Evolutionary conservation across 2,329 filamentous ascomycete species (phyloP), one percentile per base, ranked within the genome.

Genomic region (Aspergillus caelatus): DNA sequence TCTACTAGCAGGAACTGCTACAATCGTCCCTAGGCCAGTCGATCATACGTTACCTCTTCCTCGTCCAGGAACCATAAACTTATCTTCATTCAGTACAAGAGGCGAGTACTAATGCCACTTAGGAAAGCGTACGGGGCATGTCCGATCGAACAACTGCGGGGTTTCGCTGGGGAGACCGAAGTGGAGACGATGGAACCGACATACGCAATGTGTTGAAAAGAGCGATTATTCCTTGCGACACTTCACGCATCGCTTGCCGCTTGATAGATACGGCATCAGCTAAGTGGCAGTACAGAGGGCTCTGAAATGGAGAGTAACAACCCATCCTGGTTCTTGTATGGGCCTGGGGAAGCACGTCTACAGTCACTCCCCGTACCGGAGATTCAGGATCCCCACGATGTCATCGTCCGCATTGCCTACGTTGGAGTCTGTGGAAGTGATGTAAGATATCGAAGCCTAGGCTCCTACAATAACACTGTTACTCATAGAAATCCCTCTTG

Each of bases 341-440:
- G 74, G 1, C 69, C 80, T 1, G 70, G 73, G 50, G 71, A 76
- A 23, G 78, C 77, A 16, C 74, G 71, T 46, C 70, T 80, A 39
- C 75, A 80, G 68, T 75, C 81, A 60, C 72, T 66, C 5, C 75
- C 77, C 0, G 67, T 80, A 1, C 80, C 80, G 2, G 61, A 67
- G 6, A 70, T 80, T 9, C 62, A 71, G 10, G 70, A 77, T 21
- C 72, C 75, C 0, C 70, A 78, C 61, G 80, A 82, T 66, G 77
- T 82, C 14, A 73, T 82, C 28, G 71, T 83, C 14, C 76, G 77
- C 28, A 80, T 83, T 41, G 75, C 76, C 11, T 82, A 77, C 52
- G 72, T 79, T 0, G 81, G 80, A 8, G 79, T 82, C 21, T 81
- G 79, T 64, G 80, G 79, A 45, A 78, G 76, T 60, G 77, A 79